These are phyloP conservation scores for Lablab purpureus DNA, from an alignment of 306 rosid genomes.

Conservation along the genomic window DNA sequence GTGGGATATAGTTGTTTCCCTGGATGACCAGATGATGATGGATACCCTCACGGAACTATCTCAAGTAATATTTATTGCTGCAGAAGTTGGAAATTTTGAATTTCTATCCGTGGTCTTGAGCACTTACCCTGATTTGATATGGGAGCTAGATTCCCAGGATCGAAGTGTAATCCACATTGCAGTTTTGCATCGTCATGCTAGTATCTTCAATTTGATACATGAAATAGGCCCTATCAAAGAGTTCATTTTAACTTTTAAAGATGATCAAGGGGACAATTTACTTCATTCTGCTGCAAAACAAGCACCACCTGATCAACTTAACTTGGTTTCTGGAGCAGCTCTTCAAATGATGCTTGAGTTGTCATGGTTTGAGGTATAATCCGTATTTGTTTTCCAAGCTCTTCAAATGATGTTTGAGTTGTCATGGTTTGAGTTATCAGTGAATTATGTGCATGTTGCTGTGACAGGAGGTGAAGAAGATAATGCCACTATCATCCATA, in stretches of 20 bases:
- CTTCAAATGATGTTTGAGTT: slow-evolving; percentile 56
- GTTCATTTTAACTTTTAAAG: neutral
- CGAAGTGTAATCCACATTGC: slow-evolving; percentile 53
- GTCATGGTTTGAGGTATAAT: slow-evolving; percentile 58
- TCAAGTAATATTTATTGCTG: slow-evolving; percentile 45
- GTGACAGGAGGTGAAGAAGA: slow-evolving; percentile 59
- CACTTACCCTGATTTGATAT: slow-evolving; percentile 50
- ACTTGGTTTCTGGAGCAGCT: slow-evolving; percentile 55
- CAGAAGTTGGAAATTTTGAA: slow-evolving; percentile 54
- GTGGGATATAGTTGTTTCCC: slow-evolving; percentile 35
- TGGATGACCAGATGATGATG: slow-evolving; percentile 1
- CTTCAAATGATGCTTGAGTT: slow-evolving; percentile 56
- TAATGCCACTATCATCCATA: slow-evolving; percentile 35
- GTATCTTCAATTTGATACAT: slow-evolving; percentile 54
- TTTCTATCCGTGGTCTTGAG: slow-evolving; percentile 50
- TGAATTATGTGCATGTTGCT: neutral
- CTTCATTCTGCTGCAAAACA: slow-evolving; percentile 52
- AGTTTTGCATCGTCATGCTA: slow-evolving; percentile 51
- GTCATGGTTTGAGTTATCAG: slow-evolving; percentile 57
- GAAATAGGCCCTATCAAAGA: slow-evolving; percentile 50
- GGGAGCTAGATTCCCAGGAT: slow-evolving; percentile 35
- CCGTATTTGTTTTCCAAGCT: neutral
- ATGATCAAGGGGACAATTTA: slow-evolving; percentile 19
- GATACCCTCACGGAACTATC: slow-evolving; percentile 32
- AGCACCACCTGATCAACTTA: slow-evolving; percentile 46